Evolutionary conservation across 2,329 filamentous ascomycete genomes (phyloP), one percentile per base, ranked within the genome.

Genomic region (Alternaria gansuensis): DNA sequence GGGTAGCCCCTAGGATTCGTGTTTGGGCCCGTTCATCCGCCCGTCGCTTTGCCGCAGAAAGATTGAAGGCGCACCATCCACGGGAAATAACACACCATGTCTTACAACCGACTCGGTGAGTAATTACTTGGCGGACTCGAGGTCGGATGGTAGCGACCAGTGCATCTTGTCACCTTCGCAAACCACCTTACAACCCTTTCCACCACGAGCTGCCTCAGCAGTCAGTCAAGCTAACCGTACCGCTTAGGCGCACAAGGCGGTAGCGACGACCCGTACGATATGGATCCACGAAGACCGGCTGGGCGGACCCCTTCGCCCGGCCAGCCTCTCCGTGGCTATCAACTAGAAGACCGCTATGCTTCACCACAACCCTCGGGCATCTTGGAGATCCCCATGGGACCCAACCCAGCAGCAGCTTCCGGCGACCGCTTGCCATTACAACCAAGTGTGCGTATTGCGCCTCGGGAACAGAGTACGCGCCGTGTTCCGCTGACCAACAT

Each of bases 341-440:
- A 96, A 75, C 84, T 96, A 45, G 89, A 95, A 43, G 91, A 96
- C 76, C 86, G 88, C 65, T 93, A 92, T 74, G 83, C 59, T 75
- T 82, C 61, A 62, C 75, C 57, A 14, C 70, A 78, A 46, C 88
- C 87, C 60, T 43, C 59, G 46, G 51, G 54, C 48, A 43, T 61
- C 5, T 81, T 93, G 50, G 86, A 91, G 66, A 91, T 92, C 75
- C 90, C 89, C 59, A 84, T 86, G 79, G 88, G 85, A 4, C 84
- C 85, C 55, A 80, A 83, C 45, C 78, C 82, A 28, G 78, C 77
- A 49, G 78, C 81, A 59, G 88, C 87, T 21, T 87, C 89, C 1
- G 88, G 87, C 71, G 94, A 98, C 79, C 85, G 89, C 57, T 82
- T 98, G 51, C 87, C 90, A 57, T 84, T 93, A 64, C 93, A 97